Conservation (phyloP, 208 protist genomes). For the Balamuthia mandrillaris region DNA sequence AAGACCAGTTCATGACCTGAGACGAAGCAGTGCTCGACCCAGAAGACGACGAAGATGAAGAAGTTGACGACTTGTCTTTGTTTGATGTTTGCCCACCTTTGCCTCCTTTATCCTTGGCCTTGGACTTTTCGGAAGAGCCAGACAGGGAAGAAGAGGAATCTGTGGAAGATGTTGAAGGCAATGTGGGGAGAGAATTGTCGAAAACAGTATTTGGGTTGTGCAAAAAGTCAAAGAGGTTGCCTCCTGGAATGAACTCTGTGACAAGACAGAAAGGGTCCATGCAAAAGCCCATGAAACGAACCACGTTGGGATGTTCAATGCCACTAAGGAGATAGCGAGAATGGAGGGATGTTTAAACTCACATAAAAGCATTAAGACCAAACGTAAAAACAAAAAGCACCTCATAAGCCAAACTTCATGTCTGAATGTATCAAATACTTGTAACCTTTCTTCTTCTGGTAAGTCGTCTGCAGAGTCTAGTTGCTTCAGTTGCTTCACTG, state of each 20-base stretch:
- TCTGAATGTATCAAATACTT: conserved; percentile 48
- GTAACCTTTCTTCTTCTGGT: not conserved
- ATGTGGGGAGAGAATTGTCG: not conserved
- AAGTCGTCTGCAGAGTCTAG: too few species aligned
- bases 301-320: conserved; percentile 46
- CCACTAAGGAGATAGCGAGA: not conserved
- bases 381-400: not conserved
- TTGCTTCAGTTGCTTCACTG: too few species aligned
- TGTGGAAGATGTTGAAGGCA: not conserved
- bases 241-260: not conserved
- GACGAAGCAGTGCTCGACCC: not conserved
- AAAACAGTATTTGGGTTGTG: not conserved
- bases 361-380: not conserved
- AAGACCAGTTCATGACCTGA: conserved; percentile 33
- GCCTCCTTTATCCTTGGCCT: not conserved
- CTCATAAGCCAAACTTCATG: conserved; percentile 43
- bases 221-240: not conserved
- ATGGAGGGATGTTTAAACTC: not conserved
- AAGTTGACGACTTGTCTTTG: not conserved
- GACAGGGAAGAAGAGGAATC: not conserved
- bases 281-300: conserved; percentile 30
- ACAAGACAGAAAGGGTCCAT: not conserved
- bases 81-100: not conserved
- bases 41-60: not conserved
- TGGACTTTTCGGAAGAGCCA: not conserved